These are phyloP conservation scores for Albatrellus sp. DNA, from an alignment of 1,284 basidiomycete species.

Conservation along the genomic window DNA sequence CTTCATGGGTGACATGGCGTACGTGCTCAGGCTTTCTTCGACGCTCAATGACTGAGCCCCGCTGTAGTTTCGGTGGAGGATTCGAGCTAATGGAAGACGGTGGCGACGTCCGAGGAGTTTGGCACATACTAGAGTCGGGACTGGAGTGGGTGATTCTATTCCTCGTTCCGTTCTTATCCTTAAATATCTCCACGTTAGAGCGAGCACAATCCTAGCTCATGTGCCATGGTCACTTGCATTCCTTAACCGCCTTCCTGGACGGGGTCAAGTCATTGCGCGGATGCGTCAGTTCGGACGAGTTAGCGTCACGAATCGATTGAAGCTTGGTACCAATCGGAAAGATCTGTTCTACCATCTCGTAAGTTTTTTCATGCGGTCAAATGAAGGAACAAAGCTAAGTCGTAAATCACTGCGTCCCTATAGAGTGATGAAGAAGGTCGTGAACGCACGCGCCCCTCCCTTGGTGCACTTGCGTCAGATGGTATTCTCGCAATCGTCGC, in stretches of 20 bases:
- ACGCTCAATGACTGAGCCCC: background rate
- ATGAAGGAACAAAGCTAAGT: too few species aligned
- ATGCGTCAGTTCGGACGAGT: slow-evolving; percentile 3
- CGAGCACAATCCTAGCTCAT: slow-evolving; percentile 2
- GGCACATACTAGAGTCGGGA: slow-evolving; percentile 4
- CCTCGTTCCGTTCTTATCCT: background rate
- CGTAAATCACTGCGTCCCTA: background rate
- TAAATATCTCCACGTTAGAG: background rate
- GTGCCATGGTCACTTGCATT: slow-evolving; percentile 2
- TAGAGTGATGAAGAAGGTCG: slow-evolving; percentile 27
- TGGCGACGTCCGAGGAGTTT: slow-evolving; percentile 6
- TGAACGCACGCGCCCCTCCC: slow-evolving; percentile 11
- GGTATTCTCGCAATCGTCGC: slow-evolving; percentile 18
- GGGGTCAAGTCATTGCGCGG: background rate
- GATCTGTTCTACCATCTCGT: slow-evolving; percentile 35
- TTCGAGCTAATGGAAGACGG: slow-evolving; percentile 11
- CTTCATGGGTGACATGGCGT: slow-evolving; percentile 14
- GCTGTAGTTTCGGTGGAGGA: slow-evolving; percentile 10
- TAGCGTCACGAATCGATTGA: slow-evolving; percentile 1
- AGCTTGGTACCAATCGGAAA: slow-evolving; percentile 14
- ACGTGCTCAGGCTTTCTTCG: background rate
- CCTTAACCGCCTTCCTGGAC: slow-evolving; percentile 1
- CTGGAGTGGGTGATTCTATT: slow-evolving; percentile 2
- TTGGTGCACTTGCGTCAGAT: slow-evolving; percentile 9
- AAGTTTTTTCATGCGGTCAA: background rate